Percentiles rank a stretch among this genome's conserved stretches.
These are phyloP conservation scores for Neoscytalidium dimidiatum DNA, from an alignment of 2,329 filamentous ascomycete species.

Conservation along the genomic window DNA sequence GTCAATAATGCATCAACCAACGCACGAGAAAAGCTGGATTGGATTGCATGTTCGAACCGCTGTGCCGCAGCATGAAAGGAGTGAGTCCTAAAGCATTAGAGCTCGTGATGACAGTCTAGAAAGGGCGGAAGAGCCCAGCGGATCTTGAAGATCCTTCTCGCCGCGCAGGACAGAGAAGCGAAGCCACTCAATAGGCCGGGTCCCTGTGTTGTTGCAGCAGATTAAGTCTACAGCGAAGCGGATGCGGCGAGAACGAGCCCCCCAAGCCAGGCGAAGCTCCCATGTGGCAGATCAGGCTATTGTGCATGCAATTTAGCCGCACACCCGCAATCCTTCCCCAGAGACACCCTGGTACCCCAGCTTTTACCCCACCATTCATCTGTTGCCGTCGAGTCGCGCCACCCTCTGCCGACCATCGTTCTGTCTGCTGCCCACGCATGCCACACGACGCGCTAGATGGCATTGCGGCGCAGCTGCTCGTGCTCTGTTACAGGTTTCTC, in stretches of 20 bases:
- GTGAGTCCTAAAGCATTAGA: neutral
- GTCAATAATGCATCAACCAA: neutral
- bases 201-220: neutral
- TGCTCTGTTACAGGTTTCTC: neutral
- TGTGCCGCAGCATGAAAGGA: neutral
- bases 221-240: neutral
- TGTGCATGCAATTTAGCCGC: slow-evolving; percentile 7
- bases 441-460: neutral
- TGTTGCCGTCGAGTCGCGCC: neutral
- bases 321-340: slow-evolving; percentile 14
- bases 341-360: slow-evolving; percentile 6
- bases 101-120: neutral
- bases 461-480: neutral
- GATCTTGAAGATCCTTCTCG: neutral
- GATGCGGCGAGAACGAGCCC: neutral
- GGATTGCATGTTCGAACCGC: neutral
- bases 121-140: neutral
- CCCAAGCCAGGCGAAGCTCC: neutral
- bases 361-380: slow-evolving; percentile 16
- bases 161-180: neutral
- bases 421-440: neutral
- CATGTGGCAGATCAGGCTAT: slow-evolving; percentile 17
- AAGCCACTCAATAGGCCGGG: neutral
- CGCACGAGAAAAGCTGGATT: too few relatives aligned
- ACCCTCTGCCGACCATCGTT: neutral